Conservation (phyloP, 805 yeast species). For the Lipomyces japonicus region DNA sequence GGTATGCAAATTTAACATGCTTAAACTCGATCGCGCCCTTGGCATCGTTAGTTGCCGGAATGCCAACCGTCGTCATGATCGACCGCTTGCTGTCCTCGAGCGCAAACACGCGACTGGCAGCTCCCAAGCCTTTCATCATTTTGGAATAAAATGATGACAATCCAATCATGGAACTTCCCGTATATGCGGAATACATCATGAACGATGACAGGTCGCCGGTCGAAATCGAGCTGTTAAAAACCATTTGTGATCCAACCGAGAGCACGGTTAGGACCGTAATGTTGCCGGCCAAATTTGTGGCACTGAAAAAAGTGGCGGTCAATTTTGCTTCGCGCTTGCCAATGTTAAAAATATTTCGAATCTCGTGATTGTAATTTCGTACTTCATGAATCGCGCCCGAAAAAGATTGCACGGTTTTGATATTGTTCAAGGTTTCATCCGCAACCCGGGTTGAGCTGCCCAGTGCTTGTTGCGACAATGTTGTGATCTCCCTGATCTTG, state of each 20-base stretch:
- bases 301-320: constrained; percentile 67
- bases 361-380: constrained; percentile 67
- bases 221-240: constrained; percentile 66
- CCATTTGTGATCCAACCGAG: constrained; percentile 80
- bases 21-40: constrained; percentile 49
- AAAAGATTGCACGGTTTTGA: constrained; percentile 84
- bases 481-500: constrained; percentile 66
- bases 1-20: constrained; percentile 69
- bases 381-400: constrained; percentile 80
- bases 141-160: constrained; percentile 87
- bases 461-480: constrained; percentile 72
- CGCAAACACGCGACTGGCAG: constrained; percentile 88
- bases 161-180: constrained; percentile 88
- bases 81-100: constrained; percentile 70
- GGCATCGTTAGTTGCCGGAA: constrained; percentile 10
- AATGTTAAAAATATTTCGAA: constrained; percentile 57
- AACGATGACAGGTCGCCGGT: constrained; percentile 89
- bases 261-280: constrained; percentile 68
- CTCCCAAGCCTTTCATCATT: constrained; percentile 95
- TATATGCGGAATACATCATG: constrained; percentile 91
- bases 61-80: constrained; percentile 44
- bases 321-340: constrained; percentile 72
- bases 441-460: constrained; percentile 85
- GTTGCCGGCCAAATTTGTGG: constrained; percentile 82
- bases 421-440: constrained; percentile 83